Evolutionary conservation across 2,329 filamentous ascomycete species (phyloP).

Genomic region (Chaetomium olivaceum): DNA sequence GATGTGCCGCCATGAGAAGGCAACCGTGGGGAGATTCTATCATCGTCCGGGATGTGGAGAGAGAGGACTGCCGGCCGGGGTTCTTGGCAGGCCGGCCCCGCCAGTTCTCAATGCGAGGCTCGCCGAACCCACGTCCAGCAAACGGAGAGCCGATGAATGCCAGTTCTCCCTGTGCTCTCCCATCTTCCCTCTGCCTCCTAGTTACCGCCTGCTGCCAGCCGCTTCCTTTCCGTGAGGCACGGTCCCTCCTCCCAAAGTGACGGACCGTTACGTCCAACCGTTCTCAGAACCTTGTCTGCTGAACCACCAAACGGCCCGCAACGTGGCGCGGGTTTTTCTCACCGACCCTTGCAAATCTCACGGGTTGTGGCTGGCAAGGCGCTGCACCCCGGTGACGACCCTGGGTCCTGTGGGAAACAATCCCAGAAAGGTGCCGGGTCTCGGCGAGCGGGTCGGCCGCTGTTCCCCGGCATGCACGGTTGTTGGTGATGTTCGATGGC

Average conservation of each 20-base stretch:
- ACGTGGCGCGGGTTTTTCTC: slow-evolving; percentile 13
- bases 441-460: not conserved
- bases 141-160: too few species aligned
- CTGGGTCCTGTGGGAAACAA: not conserved
- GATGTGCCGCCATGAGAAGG: not conserved
- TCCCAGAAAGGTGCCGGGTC: not conserved
- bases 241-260: not conserved
- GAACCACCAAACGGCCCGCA: slow-evolving; percentile 16
- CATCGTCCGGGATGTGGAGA: slow-evolving; percentile 14
- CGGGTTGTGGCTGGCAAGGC: slow-evolving; percentile 15
- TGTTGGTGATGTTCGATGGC: slow-evolving; percentile 19
- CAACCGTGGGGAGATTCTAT: not conserved
- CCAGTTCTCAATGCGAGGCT: not conserved
- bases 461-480: slow-evolving; percentile 5
- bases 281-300: slow-evolving; percentile 11
- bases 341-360: slow-evolving; percentile 8
- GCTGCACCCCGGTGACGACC: not conserved
- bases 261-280: not conserved
- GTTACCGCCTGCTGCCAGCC: too few species aligned
- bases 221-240: not conserved
- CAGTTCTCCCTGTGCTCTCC: not conserved
- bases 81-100: slow-evolving; percentile 16
- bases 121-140: not conserved
- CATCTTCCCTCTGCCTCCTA: not conserved
- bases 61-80: slow-evolving; percentile 5